These are phyloP conservation scores for Saccharomycopsis crataegensis DNA, from an alignment of 1,139 yeast genomes.

Conservation along the genomic window DNA sequence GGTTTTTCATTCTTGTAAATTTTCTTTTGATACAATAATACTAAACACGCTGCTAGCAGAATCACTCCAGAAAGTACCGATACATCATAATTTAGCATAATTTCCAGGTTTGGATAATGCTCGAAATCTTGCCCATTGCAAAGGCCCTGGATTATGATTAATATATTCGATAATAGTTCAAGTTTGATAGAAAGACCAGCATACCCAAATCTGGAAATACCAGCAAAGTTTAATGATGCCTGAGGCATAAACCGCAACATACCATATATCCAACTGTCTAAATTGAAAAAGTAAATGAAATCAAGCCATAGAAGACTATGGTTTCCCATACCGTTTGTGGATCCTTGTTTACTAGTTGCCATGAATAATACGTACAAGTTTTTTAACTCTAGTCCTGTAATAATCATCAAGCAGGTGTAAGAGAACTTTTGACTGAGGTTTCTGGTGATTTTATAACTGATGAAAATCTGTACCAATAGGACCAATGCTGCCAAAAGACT, in stretches of 20 bases:
- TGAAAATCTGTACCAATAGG: neutral
- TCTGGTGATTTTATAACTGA: neutral
- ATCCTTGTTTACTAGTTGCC: neutral
- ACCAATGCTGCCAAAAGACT: neutral
- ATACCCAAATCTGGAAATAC: constrained; percentile 1
- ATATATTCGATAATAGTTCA: neutral
- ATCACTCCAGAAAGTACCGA: neutral
- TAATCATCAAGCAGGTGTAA: neutral
- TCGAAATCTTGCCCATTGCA: no score
- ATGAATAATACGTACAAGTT: neutral
- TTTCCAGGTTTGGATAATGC: neutral
- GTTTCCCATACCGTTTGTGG: neutral
- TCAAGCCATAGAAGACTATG: constrained; percentile 10
- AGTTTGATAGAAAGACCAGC: neutral
- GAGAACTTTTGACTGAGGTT: constrained; percentile 1
- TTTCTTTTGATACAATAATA: constrained; percentile 1
- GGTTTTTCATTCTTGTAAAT: neutral
- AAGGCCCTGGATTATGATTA: neutral
- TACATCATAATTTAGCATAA: neutral
- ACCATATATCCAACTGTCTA: constrained; percentile 4
- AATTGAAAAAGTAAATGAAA: constrained; percentile 1
- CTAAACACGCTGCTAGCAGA: neutral
- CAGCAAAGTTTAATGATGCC: neutral
- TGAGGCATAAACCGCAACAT: constrained; percentile 6
- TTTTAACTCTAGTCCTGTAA: neutral